phyloP scores from a whole-genome alignment of 2,329 filamentous ascomycete species.

The Xylariales sp. region DNA sequence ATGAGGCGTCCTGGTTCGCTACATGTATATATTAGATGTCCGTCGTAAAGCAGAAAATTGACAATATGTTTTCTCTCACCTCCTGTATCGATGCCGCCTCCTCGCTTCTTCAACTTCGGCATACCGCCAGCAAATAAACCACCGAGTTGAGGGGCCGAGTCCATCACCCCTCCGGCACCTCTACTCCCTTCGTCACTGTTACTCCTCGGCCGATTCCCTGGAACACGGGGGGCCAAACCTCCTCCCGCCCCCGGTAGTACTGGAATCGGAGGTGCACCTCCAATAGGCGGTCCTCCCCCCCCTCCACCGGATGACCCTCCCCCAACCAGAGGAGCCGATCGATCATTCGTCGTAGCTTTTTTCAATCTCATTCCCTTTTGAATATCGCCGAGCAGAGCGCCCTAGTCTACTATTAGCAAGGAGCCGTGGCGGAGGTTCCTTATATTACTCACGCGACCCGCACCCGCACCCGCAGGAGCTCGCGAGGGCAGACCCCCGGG shows the following conservation, averaged over 20 bases:
- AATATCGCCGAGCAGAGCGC: constrained; percentile 89
- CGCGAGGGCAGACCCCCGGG: constrained; percentile 69
- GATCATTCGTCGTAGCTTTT: constrained; percentile 91
- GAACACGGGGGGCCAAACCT: constrained; percentile 77
- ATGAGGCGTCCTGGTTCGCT: constrained; percentile 77
- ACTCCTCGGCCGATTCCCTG: constrained; percentile 78
- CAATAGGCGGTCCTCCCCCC: constrained; percentile 70
- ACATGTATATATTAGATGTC: constrained; percentile 39
- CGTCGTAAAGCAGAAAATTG: neutral
- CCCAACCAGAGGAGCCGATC: constrained; percentile 80
- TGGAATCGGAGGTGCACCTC: constrained; percentile 85
- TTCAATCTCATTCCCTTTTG: constrained; percentile 81
- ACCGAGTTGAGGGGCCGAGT: constrained; percentile 80
- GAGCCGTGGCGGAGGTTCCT: neutral
- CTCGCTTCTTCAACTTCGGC: constrained; percentile 90
- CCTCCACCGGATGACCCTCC: constrained; percentile 63
- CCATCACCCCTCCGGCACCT: constrained; percentile 56
- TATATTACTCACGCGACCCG: constrained; percentile 67
- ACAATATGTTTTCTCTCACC: constrained; percentile 53
- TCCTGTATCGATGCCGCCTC: constrained; percentile 82
- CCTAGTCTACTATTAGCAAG: constrained; percentile 61
- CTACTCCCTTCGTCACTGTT: constrained; percentile 79
- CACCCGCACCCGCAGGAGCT: constrained; percentile 65
- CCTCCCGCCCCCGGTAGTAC: constrained; percentile 62
- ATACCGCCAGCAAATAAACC: constrained; percentile 94